phyloP scores from a whole-genome alignment of 352 stramenopile species.

The Peronospora destructor region DNA sequence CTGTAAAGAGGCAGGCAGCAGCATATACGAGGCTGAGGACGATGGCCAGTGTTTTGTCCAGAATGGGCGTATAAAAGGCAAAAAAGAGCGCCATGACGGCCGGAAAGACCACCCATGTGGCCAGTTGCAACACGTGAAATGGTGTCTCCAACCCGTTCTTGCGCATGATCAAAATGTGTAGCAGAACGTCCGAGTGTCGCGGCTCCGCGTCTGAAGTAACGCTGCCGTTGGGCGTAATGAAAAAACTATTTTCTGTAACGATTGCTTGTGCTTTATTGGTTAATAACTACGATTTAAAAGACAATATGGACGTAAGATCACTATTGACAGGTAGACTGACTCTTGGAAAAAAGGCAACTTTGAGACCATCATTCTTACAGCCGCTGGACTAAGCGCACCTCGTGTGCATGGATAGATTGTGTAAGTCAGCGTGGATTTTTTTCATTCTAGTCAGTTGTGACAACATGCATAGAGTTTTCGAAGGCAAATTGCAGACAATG shows the following conservation, averaged over 20 bases:
- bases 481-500: not conserved
- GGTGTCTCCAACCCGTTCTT: slow-evolving; percentile 76
- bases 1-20: slow-evolving; percentile 41
- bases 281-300: slow-evolving; percentile 7
- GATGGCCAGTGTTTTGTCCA: slow-evolving; percentile 43
- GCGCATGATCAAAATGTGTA: slow-evolving; percentile 30
- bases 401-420: not conserved
- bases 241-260: slow-evolving; percentile 8
- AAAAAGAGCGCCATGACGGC: slow-evolving; percentile 77
- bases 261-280: not conserved
- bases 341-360: slow-evolving; percentile 10
- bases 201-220: slow-evolving; percentile 1
- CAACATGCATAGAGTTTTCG: not conserved
- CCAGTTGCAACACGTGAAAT: slow-evolving; percentile 77
- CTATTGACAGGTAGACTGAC: slow-evolving; percentile 6
- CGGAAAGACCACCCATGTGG: slow-evolving; percentile 80
- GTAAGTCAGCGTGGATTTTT: slow-evolving; percentile 9
- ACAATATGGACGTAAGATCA: slow-evolving; percentile 2
- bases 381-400: too few relatives aligned
- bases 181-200: not conserved
- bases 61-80: slow-evolving; percentile 68
- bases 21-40: slow-evolving; percentile 53
- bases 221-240: slow-evolving; percentile 10
- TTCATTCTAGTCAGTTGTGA: not conserved
- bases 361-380: slow-evolving; percentile 7